Evolutionary conservation across 805 yeast genomes (phyloP).

Genomic region (Ogataea philodendri): DNA sequence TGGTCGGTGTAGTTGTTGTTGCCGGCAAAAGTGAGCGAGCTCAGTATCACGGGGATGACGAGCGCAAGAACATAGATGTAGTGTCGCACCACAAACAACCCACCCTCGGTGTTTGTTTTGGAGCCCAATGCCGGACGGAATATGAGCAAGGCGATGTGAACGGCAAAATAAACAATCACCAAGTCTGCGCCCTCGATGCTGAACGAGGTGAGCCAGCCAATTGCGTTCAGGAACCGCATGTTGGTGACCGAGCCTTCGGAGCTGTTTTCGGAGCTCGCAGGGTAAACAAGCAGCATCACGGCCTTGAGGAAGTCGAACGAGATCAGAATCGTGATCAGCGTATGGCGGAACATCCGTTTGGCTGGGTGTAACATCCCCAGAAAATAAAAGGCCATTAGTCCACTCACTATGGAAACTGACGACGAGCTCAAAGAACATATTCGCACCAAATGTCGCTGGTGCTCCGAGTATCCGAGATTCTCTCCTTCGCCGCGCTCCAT

Average conservation of each 20-base stretch:
- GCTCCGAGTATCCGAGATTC: constrained; percentile 3
- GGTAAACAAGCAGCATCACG: constrained; percentile 62
- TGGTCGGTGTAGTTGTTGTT: constrained; percentile 57
- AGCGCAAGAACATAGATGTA: constrained; percentile 58
- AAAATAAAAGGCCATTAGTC: constrained; percentile 60
- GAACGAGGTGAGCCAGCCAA: constrained; percentile 80
- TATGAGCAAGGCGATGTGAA: constrained; percentile 75
- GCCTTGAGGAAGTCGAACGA: constrained; percentile 76
- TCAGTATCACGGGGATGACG: constrained; percentile 62
- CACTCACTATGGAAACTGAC: constrained; percentile 47
- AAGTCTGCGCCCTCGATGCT: constrained; percentile 85
- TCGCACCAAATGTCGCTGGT: constrained; percentile 30
- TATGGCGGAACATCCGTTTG: constrained; percentile 64
- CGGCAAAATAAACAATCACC: constrained; percentile 77
- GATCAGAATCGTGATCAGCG: constrained; percentile 64
- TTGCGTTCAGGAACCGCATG: constrained; percentile 51
- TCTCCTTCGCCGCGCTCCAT: constrained; percentile 6
- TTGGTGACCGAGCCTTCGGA: constrained; percentile 13
- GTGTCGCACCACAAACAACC: constrained; percentile 58
- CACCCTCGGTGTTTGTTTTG: constrained; percentile 56
- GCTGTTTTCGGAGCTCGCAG: constrained; percentile 31
- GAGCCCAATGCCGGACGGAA: constrained; percentile 52
- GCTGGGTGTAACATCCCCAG: constrained; percentile 63
- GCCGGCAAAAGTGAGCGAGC: constrained; percentile 66
- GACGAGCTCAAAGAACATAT: constrained; percentile 49